Conservation (phyloP, 2,329 filamentous ascomycete genomes). For the Aaosphaeria arxii region DNA sequence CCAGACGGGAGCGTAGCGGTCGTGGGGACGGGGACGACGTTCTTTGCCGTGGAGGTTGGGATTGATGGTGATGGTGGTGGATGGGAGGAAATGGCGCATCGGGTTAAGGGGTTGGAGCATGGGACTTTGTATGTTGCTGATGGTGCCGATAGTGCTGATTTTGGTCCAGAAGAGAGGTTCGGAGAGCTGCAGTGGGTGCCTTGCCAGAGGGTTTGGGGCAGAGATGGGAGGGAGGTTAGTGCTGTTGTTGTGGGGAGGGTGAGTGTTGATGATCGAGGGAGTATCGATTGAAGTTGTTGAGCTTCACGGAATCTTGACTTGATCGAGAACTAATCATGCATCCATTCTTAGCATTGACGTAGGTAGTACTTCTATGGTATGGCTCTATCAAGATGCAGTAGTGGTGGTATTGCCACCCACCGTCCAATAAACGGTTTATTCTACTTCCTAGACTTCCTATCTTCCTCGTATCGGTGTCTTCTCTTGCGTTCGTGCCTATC, state of each 20-base stretch:
- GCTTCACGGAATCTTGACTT: no score
- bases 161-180: neutral
- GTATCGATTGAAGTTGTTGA: no score
- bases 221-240: constrained; percentile 15
- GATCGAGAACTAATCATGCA: no score
- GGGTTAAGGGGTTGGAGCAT: constrained; percentile 1
- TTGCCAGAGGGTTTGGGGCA: constrained; percentile 30
- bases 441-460: neutral
- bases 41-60: neutral
- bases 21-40: neutral
- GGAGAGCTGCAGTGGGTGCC: constrained; percentile 22
- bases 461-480: neutral
- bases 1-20: neutral
- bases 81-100: neutral
- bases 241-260: constrained; percentile 24
- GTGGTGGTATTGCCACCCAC: no score
- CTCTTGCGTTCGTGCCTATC: neutral
- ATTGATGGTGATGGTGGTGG: neutral
- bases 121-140: constrained; percentile 23
- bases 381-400: no score
- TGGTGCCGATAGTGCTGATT: neutral
- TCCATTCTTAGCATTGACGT: no score
- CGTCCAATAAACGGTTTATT: neutral
- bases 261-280: constrained; percentile 4
- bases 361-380: no score